Percentiles rank a stretch among this genome's conserved stretches.
Conservation (phyloP, 2,329 filamentous ascomycete species). For the Aspergillus sp. region DNA sequence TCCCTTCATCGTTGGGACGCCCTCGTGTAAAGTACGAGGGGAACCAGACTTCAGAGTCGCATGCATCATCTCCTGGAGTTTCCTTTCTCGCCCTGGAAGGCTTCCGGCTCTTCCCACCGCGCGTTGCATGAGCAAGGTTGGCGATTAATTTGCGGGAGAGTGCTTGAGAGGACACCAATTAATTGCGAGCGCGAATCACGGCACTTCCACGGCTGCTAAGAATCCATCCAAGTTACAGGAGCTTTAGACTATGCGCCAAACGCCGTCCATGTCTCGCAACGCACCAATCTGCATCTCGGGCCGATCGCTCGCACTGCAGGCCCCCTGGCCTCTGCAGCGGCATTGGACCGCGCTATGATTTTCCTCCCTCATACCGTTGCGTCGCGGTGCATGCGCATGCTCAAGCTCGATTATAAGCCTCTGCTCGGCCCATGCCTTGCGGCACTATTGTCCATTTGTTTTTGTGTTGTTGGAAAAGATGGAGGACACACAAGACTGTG, state of each 20-base stretch:
- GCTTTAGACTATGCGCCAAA: slow-evolving; percentile 17
- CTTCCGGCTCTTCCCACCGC: not conserved
- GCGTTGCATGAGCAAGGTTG: not conserved
- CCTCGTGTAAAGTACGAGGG: not conserved
- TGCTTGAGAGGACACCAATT: not conserved
- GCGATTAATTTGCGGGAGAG: slow-evolving; percentile 5
- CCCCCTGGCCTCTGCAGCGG: slow-evolving; percentile 1
- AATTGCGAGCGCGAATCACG: slow-evolving; percentile 12
- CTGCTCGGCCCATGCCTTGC: not conserved
- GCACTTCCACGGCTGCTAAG: slow-evolving; percentile 8
- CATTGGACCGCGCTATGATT: slow-evolving; percentile 6
- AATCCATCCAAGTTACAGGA: slow-evolving; percentile 8
- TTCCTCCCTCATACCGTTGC: not conserved
- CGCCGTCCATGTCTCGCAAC: slow-evolving; percentile 7
- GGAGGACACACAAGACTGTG: not conserved
- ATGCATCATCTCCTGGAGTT: not conserved
- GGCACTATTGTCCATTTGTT: not conserved
- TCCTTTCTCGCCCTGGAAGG: not conserved
- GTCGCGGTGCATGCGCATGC: not conserved
- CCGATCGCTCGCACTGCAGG: slow-evolving; percentile 19
- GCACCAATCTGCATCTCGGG: slow-evolving; percentile 23
- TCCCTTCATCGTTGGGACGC: not conserved
- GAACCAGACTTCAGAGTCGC: not conserved
- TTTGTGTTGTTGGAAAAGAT: not conserved
- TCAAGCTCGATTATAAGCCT: not conserved